These are phyloP conservation scores for Pigoraptor vietnamica DNA, from an alignment of 78 protist genomes.

Conservation along the genomic window DNA sequence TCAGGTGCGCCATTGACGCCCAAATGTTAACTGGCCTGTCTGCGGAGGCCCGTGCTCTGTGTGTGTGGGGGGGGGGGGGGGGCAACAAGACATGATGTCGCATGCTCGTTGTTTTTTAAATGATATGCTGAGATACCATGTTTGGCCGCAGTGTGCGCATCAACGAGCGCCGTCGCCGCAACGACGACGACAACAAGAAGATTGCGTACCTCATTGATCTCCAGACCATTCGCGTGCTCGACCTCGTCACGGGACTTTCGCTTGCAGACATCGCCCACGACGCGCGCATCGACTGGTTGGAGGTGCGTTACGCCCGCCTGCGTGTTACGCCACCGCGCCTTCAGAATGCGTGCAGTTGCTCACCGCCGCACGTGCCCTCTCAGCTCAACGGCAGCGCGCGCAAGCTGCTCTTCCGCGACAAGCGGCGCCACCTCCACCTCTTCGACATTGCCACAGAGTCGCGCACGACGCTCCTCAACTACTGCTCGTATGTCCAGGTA, in stretches of 20 bases:
- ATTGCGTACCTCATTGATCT: constrained; percentile 77
- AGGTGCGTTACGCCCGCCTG: background rate
- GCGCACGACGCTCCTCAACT: constrained; percentile 57
- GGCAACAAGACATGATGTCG: background rate
- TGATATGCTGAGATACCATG: too few relatives aligned
- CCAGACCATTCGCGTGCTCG: constrained; percentile 54
- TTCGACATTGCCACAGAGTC: constrained; percentile 46
- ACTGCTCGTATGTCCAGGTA: constrained; percentile 61
- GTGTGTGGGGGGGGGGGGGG: too few relatives aligned
- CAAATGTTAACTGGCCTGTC: too few relatives aligned
- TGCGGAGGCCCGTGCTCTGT: too few relatives aligned
- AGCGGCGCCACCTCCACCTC: constrained; percentile 48
- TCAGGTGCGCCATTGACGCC: constrained; percentile 38
- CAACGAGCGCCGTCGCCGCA: background rate
- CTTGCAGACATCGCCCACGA: constrained; percentile 63
- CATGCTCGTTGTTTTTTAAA: background rate
- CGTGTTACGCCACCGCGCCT: too few relatives aligned
- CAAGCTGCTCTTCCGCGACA: constrained; percentile 76
- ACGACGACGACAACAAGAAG: background rate
- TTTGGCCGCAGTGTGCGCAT: background rate
- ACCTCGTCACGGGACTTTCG: constrained; percentile 17
- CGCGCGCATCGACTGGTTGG: constrained; percentile 75
- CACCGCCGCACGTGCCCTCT: background rate
- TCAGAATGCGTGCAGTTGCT: too few relatives aligned
- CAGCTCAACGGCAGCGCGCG: constrained; percentile 35